These are phyloP conservation scores for Tuber brumale DNA, from an alignment of 495 filamentous ascomycete genomes.

Conservation along the genomic window DNA sequence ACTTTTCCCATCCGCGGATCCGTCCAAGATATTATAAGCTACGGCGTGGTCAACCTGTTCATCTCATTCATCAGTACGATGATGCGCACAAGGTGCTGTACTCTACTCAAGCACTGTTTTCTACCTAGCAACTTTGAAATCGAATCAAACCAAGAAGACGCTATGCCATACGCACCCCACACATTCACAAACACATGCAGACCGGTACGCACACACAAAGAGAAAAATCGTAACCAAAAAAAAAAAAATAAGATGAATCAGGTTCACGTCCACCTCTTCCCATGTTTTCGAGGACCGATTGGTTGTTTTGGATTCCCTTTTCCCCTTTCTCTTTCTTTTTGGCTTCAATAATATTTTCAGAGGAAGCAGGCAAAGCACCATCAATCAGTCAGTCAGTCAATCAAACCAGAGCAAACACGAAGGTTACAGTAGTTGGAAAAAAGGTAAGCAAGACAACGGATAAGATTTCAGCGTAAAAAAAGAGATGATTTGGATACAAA, in stretches of 20 bases:
- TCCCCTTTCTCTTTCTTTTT: background rate
- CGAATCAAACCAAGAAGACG: background rate
- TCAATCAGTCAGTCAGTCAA: background rate
- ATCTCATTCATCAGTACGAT: background rate
- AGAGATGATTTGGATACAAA: slow-evolving; percentile 39
- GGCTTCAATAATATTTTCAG: background rate
- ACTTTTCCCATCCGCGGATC: background rate
- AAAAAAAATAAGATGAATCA: background rate
- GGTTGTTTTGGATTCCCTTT: background rate
- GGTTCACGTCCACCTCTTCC: background rate
- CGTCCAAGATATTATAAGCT: background rate
- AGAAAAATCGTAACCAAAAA: background rate
- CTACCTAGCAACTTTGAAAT: background rate
- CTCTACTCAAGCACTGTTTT: background rate
- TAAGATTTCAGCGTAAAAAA: slow-evolving; percentile 33
- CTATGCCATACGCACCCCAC: background rate
- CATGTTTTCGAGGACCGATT: background rate
- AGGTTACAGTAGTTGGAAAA: background rate
- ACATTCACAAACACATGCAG: background rate
- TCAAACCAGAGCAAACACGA: slow-evolving; percentile 1
- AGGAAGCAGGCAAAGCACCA: background rate
- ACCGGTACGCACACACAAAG: background rate
- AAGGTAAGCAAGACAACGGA: background rate
- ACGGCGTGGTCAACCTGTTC: background rate
- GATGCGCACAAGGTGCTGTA: background rate